These are phyloP conservation scores for Tetraselmis chui DNA, from an alignment of 139 green algal species.

Conservation along the genomic window DNA sequence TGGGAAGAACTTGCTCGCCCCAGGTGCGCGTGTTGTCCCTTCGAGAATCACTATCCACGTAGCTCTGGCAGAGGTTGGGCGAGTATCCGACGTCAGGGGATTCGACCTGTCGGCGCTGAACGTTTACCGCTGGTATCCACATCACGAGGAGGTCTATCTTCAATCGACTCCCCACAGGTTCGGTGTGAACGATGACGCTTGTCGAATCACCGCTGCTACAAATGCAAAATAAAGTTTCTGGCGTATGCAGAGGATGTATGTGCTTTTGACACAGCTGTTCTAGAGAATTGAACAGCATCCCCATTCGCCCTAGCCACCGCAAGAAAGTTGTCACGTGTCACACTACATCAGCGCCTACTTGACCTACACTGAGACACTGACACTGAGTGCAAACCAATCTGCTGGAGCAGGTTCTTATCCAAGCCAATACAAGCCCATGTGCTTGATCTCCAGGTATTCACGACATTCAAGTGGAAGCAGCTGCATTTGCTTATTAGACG, in stretches of 20 bases:
- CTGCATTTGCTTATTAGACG: too few species aligned
- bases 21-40: constrained; percentile 30
- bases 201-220: too few species aligned
- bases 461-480: too few species aligned
- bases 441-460: constrained; percentile 45
- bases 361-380: too few species aligned
- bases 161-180: constrained; percentile 5
- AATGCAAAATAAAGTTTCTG: too few species aligned
- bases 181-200: too few species aligned
- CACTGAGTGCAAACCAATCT: neutral
- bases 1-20: constrained; percentile 25
- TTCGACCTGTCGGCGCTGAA: constrained; percentile 63
- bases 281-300: too few species aligned
- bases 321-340: too few species aligned
- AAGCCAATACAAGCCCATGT: constrained; percentile 32
- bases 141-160: constrained; percentile 37
- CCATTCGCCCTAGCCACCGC: too few species aligned
- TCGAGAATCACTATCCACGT: constrained; percentile 14
- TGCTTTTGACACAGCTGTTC: too few species aligned
- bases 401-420: constrained; percentile 32
- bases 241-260: too few species aligned
- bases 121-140: constrained; percentile 62
- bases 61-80: neutral
- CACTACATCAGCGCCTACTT: too few species aligned
- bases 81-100: constrained; percentile 30